These are phyloP conservation scores for Lachancea thermotolerans DNA, from an alignment of 805 yeast genomes.

Conservation along the genomic window DNA sequence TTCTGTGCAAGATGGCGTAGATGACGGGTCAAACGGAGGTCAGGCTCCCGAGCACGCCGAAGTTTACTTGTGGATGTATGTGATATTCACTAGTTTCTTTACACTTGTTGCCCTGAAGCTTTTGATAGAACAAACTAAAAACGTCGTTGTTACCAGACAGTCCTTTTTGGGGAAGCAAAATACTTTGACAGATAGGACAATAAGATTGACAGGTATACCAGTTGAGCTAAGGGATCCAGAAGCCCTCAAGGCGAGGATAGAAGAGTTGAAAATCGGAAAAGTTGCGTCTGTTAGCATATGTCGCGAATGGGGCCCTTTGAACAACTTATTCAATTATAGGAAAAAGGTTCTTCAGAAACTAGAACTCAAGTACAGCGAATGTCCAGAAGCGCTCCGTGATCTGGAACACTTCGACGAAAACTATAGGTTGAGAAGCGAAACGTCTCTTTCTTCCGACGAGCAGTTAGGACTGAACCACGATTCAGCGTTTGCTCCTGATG, in stretches of 20 bases:
- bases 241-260: slow-evolving; percentile 68
- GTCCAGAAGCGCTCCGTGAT: slow-evolving; percentile 24
- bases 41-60: slow-evolving; percentile 38
- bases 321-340: slow-evolving; percentile 57
- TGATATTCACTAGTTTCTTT: slow-evolving; percentile 78
- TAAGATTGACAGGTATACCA: slow-evolving; percentile 83
- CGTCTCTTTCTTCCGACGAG: slow-evolving; percentile 1
- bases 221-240: slow-evolving; percentile 65
- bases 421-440: slow-evolving; percentile 16
- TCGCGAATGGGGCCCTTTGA: slow-evolving; percentile 76
- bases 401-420: slow-evolving; percentile 20
- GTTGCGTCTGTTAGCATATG: slow-evolving; percentile 75
- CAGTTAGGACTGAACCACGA: slow-evolving; percentile 1
- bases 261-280: slow-evolving; percentile 69
- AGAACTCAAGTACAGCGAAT: slow-evolving; percentile 44
- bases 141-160: slow-evolving; percentile 75
- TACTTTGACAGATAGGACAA: slow-evolving; percentile 86
- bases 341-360: slow-evolving; percentile 44
- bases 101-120: slow-evolving; percentile 58
- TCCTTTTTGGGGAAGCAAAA: slow-evolving; percentile 76
- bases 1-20: slow-evolving; percentile 17
- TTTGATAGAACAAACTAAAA: slow-evolving; percentile 61
- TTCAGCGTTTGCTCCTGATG: not conserved
- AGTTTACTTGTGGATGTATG: slow-evolving; percentile 74
- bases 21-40: slow-evolving; percentile 8